A percentile compares a stretch with the other conserved stretches of the same genome.
These are phyloP conservation scores for Trichoderma atrobrunneum DNA, from an alignment of 2,329 filamentous ascomycete genomes.

Conservation along the genomic window DNA sequence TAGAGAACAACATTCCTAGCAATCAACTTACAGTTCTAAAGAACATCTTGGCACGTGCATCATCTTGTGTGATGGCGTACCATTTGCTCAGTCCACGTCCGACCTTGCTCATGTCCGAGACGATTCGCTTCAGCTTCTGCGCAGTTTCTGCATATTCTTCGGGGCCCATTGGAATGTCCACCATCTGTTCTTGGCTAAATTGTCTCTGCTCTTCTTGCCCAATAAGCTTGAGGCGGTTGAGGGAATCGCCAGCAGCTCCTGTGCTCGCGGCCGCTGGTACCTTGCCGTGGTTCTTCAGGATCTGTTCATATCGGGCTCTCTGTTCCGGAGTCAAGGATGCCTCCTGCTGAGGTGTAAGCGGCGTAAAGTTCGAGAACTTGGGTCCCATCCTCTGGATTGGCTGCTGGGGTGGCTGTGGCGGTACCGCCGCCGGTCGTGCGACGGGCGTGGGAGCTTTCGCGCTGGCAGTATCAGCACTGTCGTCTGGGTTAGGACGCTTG, in stretches of 20 bases:
- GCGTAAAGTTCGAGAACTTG: conserved; percentile 24
- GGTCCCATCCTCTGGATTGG: conserved; percentile 24
- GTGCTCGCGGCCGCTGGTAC: conserved; percentile 12
- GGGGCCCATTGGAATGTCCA: conserved; percentile 46
- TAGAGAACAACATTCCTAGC: too few species aligned
- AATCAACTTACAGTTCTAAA: conserved; percentile 50
- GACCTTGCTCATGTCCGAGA: conserved; percentile 44
- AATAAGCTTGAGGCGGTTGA: conserved; percentile 36
- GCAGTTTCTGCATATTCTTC: conserved; percentile 45
- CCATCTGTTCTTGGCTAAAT: conserved; percentile 39
- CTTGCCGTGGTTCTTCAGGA: conserved; percentile 30
- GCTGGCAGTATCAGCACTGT: conserved; percentile 33
- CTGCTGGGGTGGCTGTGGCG: conserved; percentile 24
- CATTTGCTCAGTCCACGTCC: conserved; percentile 45
- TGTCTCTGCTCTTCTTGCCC: conserved; percentile 42
- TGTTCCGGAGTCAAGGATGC: conserved; percentile 45
- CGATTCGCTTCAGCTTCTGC: conserved; percentile 42
- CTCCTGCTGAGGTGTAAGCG: conserved; percentile 35
- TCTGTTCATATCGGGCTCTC: conserved; percentile 43
- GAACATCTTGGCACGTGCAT: conserved; percentile 49
- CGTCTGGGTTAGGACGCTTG: conserved; percentile 51
- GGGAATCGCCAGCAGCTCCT: conserved; percentile 17
- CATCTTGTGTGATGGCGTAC: conserved; percentile 49
- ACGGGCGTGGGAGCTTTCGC: conserved; percentile 23
- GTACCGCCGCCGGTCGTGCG: conserved; percentile 26